These are phyloP conservation scores for Rosa multiflora DNA, from an alignment of 306 rosid species.

Conservation along the genomic window DNA sequence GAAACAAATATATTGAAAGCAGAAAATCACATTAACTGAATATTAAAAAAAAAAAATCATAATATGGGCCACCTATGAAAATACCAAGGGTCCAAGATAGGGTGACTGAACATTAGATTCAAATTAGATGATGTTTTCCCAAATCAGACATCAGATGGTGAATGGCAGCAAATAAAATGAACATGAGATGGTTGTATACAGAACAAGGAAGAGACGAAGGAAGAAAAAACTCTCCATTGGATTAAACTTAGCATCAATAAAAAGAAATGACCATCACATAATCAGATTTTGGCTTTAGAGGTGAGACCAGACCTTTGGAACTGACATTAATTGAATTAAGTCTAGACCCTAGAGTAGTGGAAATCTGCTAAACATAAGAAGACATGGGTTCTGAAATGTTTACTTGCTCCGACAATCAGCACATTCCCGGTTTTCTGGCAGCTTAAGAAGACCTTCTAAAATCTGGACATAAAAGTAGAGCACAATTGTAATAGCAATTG, in stretches of 20 bases:
- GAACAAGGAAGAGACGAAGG: not conserved
- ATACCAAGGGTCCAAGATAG: not conserved
- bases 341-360: conserved; percentile 10
- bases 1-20: conserved; percentile 18
- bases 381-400: conserved; percentile 21
- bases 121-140: not conserved
- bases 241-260: not conserved
- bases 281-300: not conserved
- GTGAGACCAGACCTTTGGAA: not conserved
- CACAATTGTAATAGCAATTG: not conserved
- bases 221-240: not conserved
- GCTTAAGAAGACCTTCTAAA: conserved; percentile 74
- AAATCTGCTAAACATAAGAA: conserved; percentile 3
- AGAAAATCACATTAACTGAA: not conserved
- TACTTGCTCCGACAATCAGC: conserved; percentile 90
- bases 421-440: conserved; percentile 80
- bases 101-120: not conserved
- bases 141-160: not conserved
- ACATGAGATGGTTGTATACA: not conserved
- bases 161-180: not conserved
- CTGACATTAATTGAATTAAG: not conserved
- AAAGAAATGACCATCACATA: not conserved
- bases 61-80: not conserved
- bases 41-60: not conserved
- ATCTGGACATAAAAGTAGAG: conserved; percentile 52